Evolutionary conservation across 805 yeast genomes (phyloP), one percentile per base, ranked within the genome.

Genomic region (Martiniozyma abietophila): DNA sequence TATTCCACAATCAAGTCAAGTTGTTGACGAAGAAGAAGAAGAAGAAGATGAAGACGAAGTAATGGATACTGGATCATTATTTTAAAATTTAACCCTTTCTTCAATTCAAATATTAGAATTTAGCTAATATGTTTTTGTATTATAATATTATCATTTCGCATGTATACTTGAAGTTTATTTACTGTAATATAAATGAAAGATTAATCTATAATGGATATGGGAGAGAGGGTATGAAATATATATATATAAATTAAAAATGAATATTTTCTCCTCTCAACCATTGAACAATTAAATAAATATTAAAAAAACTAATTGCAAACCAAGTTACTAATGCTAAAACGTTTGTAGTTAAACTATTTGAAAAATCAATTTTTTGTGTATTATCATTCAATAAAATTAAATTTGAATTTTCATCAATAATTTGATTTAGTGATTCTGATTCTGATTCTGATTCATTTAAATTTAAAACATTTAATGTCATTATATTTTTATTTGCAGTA

Each of bases 261-360:
- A 59, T 47, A 32, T 58, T 61, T 35, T 58, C 61, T 5, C 64
- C 64, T 29, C 49, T 45, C 2, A 48, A 20, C 43, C 50, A 54
- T 34, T 54, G 58, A 6, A 50, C 30, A 8, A 58, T 51, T 27
- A 59, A 36, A 33, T 81, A 86, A 14, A 80, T 64, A 51, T 86
- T 88, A 49, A 84, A 62, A n/a, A 71, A 66, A 0, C 80, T 58
- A 25, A 88, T 71, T 41, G 80, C 76, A 2, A 76, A 43, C 94
- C 95, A 86, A 4, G 86, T 65, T 3, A 64, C 19, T 4, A 67
- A 48, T 0, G 77, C 82, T 3, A 73, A 30, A 1, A 60, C 42
- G 0, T 78, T 69, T 21, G 76, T 68, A 9, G 69, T 34, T 72
- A 76, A 69, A 28, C 69, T 71, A 50, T 86, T 86, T 4, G 80